phyloP scores from a whole-genome alignment of 768 basidiomycete genomes.

The Candolleomyces aberdarensis region DNA sequence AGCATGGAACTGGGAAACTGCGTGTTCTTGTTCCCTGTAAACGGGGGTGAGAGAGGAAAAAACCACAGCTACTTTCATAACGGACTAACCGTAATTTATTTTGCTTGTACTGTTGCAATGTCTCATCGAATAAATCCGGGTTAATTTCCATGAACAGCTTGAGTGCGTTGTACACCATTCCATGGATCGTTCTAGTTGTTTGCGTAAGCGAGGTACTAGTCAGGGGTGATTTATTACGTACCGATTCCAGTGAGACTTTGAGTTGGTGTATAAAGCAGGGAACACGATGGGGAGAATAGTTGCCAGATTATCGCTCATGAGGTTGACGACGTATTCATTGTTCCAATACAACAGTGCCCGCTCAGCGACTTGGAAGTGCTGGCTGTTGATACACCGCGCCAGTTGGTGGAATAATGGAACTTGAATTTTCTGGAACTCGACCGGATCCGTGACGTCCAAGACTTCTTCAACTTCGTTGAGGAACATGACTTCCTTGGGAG shows the following conservation, averaged over 20 bases:
- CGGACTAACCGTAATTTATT: constrained; percentile 74
- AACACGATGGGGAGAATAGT: constrained; percentile 94
- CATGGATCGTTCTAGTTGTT: constrained; percentile 83
- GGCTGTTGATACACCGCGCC: constrained; percentile 95
- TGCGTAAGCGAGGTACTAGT: constrained; percentile 6
- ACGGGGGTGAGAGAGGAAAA: constrained; percentile 26
- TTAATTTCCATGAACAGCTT: constrained; percentile 99
- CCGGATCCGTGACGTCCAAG: constrained; percentile 94
- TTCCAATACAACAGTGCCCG: constrained; percentile 98
- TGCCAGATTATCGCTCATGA: constrained; percentile 95
- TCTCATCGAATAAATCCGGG: constrained; percentile 91
- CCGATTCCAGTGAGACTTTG: constrained; percentile 99
- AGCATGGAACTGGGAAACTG: constrained; percentile 78
- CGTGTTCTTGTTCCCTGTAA: constrained; percentile 81
- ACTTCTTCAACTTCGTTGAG: constrained; percentile 99
- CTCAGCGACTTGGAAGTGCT: constrained; percentile 99
- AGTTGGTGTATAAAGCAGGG: constrained; percentile 93
- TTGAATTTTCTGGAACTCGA: constrained; percentile 96
- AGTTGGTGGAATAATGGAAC: constrained; percentile 90
- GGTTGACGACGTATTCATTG: constrained; percentile 98
- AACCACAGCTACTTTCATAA: neutral
- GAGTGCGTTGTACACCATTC: constrained; percentile 98
- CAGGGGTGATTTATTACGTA: constrained; percentile 34
- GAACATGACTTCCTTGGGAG: constrained; percentile 99
- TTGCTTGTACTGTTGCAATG: constrained; percentile 91